Evolutionary conservation across 2,329 filamentous ascomycete species (phyloP), one percentile per base, ranked within the genome.

Genomic region (Penicillium sp.): DNA sequence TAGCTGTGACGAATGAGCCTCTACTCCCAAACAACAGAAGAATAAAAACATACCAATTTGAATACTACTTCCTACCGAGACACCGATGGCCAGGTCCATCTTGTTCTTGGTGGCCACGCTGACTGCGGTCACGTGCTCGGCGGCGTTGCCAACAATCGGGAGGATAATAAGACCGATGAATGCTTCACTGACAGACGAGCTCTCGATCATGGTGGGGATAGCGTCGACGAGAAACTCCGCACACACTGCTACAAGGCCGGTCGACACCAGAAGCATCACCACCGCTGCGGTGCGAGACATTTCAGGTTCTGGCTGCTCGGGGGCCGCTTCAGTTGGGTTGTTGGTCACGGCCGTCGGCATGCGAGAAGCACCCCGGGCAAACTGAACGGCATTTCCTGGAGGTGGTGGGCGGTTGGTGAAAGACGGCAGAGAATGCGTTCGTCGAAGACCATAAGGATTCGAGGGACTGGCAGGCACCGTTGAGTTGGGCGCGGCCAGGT

Each of bases 51-150:
- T 53, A 69, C 68, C 73, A 42, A 90, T 87, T 68, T 90, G 86
- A 69, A 91, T 90, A 59, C 83, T 87, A 10, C 82, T 87, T 26
- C 87, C 86, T 31, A 90, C 83, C 12, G 85, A 86, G 9, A 90
- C 85, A 63, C 85, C 86, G 55, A 90, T 89, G 3, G 86, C 83
- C 8, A 90, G 72, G 62, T 90, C 87, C 84, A 89, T 88, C 70
- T 90, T 90, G 69, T 89, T 87, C 75, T 89, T 88, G 59, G 83
- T 78, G 6, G 87, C 86, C 1, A 90, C 86, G 0, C 82, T 87
- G 47, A 90, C 85, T 6, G 86, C 86, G 0, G 86, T 89, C 19
- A 86, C 84, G 72, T 90, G 86, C 70, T 90, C 86, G 12, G 85
- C 86, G 2, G 86, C 86, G 60, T 90, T 90, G 34, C 86, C 85